Conservation (phyloP, 1,284 basidiomycete genomes). For the Trichosporon inkin region DNA sequence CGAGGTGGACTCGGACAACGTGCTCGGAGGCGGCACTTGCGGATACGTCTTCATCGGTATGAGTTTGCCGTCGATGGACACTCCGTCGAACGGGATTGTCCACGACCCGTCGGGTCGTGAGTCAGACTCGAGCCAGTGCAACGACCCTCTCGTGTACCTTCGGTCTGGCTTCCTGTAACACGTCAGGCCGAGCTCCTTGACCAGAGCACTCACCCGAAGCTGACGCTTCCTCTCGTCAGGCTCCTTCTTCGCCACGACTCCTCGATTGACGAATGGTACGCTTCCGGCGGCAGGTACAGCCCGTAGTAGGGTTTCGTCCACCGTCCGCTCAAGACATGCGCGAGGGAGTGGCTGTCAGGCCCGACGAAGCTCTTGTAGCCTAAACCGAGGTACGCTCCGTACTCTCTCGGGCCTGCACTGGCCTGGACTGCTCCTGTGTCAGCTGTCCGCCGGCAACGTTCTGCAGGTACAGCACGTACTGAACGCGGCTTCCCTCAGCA, state of each 20-base stretch:
- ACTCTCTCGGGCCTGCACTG: neutral
- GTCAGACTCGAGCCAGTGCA: slow-evolving; percentile 4
- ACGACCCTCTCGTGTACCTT: neutral
- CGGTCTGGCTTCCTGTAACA: neutral
- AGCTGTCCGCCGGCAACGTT: neutral
- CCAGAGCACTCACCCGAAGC: neutral
- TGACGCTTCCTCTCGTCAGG: neutral
- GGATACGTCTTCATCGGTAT: slow-evolving; percentile 2
- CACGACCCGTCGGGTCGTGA: neutral
- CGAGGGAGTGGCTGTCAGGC: neutral
- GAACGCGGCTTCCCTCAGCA: neutral
- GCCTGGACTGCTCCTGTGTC: slow-evolving; percentile 4
- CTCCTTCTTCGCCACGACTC: neutral
- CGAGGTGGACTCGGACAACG: neutral
- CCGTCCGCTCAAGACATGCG: neutral
- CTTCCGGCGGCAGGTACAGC: neutral
- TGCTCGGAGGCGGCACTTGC: neutral
- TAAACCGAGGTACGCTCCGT: neutral
- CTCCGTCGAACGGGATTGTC: neutral
- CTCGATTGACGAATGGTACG: neutral
- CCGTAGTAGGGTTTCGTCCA: slow-evolving; percentile 6
- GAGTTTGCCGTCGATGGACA: neutral
- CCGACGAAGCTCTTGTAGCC: slow-evolving; percentile 4
- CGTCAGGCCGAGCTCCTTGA: neutral
- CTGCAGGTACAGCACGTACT: neutral